Evolutionary conservation across 345 rosid genomes (phyloP).

Genomic region (Dimocarpus longan): DNA sequence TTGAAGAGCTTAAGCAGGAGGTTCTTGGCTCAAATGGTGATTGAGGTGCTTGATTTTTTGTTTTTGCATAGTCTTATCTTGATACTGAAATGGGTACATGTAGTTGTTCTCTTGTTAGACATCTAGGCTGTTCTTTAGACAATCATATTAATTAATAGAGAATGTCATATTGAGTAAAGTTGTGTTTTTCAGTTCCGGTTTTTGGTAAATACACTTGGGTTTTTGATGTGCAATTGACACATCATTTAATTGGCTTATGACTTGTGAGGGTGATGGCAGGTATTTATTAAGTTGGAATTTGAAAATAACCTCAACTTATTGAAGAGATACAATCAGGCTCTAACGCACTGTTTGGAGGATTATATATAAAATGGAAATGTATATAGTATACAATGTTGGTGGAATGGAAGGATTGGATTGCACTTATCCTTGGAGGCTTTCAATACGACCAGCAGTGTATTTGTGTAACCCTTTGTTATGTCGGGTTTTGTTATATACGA

Average conservation of each 20-base stretch:
- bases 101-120: slow-evolving; percentile 1
- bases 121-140: slow-evolving; percentile 13
- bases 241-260: not conserved
- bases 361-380: too few species aligned
- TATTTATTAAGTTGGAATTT: not conserved
- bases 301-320: not conserved
- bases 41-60: slow-evolving; percentile 15
- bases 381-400: too few species aligned
- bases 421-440: too few species aligned
- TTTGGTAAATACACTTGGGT: not conserved
- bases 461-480: too few species aligned
- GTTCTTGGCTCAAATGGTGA: slow-evolving; percentile 66
- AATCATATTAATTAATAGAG: slow-evolving; percentile 12
- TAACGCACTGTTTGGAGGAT: too few species aligned
- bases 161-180: not conserved
- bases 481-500: too few species aligned
- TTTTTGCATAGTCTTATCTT: not conserved
- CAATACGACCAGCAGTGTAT: too few species aligned
- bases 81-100: not conserved
- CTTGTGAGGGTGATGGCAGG: not conserved
- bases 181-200: too few species aligned
- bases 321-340: too few species aligned
- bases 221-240: not conserved
- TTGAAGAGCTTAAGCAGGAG: slow-evolving; percentile 70
- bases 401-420: too few species aligned